Evolutionary conservation across 257 asterid genomes (phyloP).

Genomic region (Avicennia marina): DNA sequence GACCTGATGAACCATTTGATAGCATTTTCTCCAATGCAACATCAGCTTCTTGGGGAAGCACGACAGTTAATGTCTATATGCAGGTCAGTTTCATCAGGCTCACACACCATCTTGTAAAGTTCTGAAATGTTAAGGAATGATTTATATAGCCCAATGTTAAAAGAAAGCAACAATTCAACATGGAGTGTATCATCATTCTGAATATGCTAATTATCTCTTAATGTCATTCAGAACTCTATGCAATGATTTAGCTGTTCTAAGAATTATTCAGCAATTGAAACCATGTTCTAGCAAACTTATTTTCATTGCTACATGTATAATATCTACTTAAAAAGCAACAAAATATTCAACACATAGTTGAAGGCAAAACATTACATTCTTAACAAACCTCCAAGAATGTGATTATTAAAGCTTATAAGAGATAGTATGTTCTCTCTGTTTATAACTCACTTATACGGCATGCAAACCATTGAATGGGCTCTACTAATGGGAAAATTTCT

Average conservation of each 20-base stretch:
- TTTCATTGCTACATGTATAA: not conserved
- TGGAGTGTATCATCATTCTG: not conserved
- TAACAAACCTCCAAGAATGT: not conserved
- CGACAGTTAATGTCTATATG: slow-evolving; percentile 51
- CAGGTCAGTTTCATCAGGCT: slow-evolving; percentile 53
- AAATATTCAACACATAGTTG: not conserved
- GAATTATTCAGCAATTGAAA: not conserved
- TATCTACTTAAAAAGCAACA: not conserved
- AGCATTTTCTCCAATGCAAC: slow-evolving; percentile 42
- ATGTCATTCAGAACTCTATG: not conserved
- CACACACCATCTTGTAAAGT: slow-evolving; percentile 70
- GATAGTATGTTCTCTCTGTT: not conserved
- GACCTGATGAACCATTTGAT: slow-evolving; percentile 52
- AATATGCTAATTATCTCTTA: not conserved
- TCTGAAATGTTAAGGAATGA: slow-evolving; percentile 31
- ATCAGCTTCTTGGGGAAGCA: slow-evolving; percentile 66
- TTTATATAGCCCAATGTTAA: not conserved
- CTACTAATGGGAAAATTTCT: not conserved
- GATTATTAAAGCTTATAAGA: not conserved
- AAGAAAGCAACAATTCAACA: not conserved
- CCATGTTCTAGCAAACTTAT: not conserved
- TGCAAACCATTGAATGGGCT: no score
- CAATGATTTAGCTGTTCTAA: not conserved
- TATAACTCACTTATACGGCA: not conserved
- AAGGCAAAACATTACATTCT: not conserved